Conservation (phyloP, 2,329 filamentous ascomycete species). For the Sphaerulina vaccinii region DNA sequence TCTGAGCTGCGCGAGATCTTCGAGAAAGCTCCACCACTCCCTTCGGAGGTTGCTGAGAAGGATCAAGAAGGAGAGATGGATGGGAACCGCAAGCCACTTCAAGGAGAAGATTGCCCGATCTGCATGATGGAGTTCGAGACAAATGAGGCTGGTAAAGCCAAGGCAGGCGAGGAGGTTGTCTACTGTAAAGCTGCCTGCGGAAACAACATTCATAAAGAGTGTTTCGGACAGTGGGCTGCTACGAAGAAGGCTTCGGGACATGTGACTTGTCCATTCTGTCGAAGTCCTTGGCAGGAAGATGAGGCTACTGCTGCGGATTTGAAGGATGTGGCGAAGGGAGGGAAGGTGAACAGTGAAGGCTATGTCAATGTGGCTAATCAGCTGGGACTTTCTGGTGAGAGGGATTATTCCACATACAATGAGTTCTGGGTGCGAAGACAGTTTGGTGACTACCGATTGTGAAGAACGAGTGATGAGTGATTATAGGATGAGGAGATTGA, state of each 20-base stretch:
- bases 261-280: slow-evolving; percentile 37
- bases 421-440: slow-evolving; percentile 27
- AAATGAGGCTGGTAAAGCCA: slow-evolving; percentile 10
- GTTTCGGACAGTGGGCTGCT: slow-evolving; percentile 55
- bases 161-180: slow-evolving; percentile 45
- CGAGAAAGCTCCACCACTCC: slow-evolving; percentile 53
- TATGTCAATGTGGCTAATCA: slow-evolving; percentile 37
- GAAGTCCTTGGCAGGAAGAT: slow-evolving; percentile 30
- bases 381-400: slow-evolving; percentile 30
- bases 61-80: slow-evolving; percentile 39
- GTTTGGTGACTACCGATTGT: neutral
- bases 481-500: neutral
- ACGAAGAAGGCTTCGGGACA: slow-evolving; percentile 25
- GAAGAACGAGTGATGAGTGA: neutral
- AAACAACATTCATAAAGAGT: slow-evolving; percentile 60
- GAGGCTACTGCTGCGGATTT: slow-evolving; percentile 21
- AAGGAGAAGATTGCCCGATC: slow-evolving; percentile 61
- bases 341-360: slow-evolving; percentile 30
- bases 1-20: slow-evolving; percentile 60
- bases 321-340: slow-evolving; percentile 28
- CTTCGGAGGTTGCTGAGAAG: slow-evolving; percentile 35
- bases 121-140: slow-evolving; percentile 45
- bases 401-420: slow-evolving; percentile 37
- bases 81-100: slow-evolving; percentile 58
- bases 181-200: slow-evolving; percentile 63